Evolutionary conservation across 2,329 filamentous ascomycete genomes (phyloP), one percentile per base, ranked within the genome.

Genomic region (Xylariales sp.): DNA sequence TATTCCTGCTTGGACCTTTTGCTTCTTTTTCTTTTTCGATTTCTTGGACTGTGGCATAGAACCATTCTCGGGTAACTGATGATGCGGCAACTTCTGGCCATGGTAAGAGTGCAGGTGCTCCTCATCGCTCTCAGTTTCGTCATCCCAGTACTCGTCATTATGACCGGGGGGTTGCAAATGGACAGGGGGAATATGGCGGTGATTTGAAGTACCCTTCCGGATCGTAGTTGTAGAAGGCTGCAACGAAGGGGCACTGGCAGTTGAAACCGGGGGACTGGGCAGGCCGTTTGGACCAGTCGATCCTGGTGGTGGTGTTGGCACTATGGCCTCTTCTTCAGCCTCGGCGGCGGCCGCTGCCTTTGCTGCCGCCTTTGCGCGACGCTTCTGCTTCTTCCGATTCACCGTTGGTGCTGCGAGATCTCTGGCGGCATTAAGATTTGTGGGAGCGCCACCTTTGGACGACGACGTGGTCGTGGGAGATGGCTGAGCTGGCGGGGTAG

Each of bases 311-410:
- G n/a, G n/a, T n/a, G n/a, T n/a, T n/a, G 23, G 40, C 11, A 29
- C 31, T 37, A 40, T 31, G 21, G 8, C 29, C 12, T 27, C n/a
- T 14, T 37, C 42, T 15, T 39, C 37, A 14, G 39, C 40, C 3
- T 47, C 65, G 29, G 69, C 56, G 45, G 68, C 67, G 21, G 72
- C 72, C 30, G 74, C 78, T 20, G 77, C 77, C 56, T 83, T 78
- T 43, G 83, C 83, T 21, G 87, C 85, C 23, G 85, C 85, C 64
- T 96, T 96, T 57, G 87, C 84, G 49, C 90, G 79, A 50, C 90
- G 81, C 72, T 95, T 96, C 62, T 93, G 86, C 71, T 96, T 97
- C 73, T 96, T 96, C 57, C 87, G 81, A 65, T 95, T 96, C 36
- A 90, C 83, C 7, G 71, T 56, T 30, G 69, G 69, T 30, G 69